These are phyloP conservation scores for Blastocladiella emersonii DNA, from an alignment of 371 early-diverging fungal species.

Conservation along the genomic window DNA sequence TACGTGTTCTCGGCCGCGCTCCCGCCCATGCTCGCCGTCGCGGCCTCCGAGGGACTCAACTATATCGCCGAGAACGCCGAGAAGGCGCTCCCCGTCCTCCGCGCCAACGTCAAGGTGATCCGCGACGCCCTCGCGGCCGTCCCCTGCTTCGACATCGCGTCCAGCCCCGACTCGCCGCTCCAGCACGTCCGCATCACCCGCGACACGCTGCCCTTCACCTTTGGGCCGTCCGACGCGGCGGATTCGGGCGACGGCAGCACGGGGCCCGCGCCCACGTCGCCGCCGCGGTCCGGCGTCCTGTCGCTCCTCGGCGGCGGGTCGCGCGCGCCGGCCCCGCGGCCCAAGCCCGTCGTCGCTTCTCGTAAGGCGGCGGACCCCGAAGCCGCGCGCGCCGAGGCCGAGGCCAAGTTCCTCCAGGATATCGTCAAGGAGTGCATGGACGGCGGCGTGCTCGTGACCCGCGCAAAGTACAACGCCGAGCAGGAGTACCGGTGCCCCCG, in stretches of 20 bases:
- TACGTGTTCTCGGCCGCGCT: conserved; percentile 98
- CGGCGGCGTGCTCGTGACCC: conserved; percentile 64
- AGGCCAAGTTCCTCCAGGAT: conserved; percentile 46
- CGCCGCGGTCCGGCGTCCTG: neutral
- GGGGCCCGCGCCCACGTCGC: too few species aligned
- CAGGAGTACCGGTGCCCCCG: conserved; percentile 63
- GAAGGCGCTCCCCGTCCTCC: conserved; percentile 14
- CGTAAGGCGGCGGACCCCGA: conserved; percentile 36
- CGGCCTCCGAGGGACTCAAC: conserved; percentile 72
- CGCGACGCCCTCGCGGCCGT: neutral
- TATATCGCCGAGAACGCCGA: conserved; percentile 28
- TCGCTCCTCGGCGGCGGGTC: neutral
- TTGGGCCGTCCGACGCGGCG: neutral
- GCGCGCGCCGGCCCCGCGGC: neutral
- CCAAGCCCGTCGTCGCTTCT: conserved; percentile 2
- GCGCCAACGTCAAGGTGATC: conserved; percentile 11
- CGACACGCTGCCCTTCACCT: neutral
- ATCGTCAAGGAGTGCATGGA: conserved; percentile 65
- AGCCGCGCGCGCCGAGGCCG: conserved; percentile 22
- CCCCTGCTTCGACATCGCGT: neutral
- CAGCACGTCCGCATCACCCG: conserved; percentile 2
- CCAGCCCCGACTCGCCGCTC: neutral
- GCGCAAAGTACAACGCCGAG: conserved; percentile 71
- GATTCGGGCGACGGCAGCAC: too few species aligned
- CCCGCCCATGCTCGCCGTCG: conserved; percentile 88